Conservation (phyloP, 306 rosid species). For the Canavalia ensiformis region DNA sequence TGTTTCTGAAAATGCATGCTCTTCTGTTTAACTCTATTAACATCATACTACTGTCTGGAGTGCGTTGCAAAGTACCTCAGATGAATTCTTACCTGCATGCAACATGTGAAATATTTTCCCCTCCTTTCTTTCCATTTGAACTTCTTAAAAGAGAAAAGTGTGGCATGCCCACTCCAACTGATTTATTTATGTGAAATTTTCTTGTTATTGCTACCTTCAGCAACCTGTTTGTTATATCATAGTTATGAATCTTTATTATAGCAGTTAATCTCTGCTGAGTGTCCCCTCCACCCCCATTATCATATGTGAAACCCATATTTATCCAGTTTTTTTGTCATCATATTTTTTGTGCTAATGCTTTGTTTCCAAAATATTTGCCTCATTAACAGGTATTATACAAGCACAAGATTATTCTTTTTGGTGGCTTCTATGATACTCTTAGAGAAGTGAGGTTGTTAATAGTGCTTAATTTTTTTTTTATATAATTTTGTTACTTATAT, state of each 20-base stretch:
- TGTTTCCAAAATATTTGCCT: conserved; percentile 40
- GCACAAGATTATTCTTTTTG: conserved; percentile 96
- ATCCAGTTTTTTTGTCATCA: conserved; percentile 22
- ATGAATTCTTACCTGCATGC: conserved; percentile 24
- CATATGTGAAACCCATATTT: background rate
- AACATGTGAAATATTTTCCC: background rate
- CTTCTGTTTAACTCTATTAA: background rate
- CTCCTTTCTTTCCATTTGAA: background rate
- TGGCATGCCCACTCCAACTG: background rate
- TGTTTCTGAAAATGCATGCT: conserved; percentile 30
- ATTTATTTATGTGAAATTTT: background rate
- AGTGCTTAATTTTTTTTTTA: conserved; percentile 40
- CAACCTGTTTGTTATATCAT: conserved; percentile 26
- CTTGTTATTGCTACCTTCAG: background rate
- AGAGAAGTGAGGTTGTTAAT: conserved; percentile 97
- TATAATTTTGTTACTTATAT: conserved; percentile 12
- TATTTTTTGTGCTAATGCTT: conserved; percentile 20
- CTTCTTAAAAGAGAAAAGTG: conserved; percentile 1
- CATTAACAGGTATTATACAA: conserved; percentile 89
- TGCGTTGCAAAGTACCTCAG: conserved; percentile 29
- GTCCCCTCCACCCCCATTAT: background rate
- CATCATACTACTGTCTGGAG: background rate
- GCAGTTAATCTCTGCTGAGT: background rate
- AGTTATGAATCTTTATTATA: conserved; percentile 21
- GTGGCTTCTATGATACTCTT: conserved; percentile 97